Conservation (phyloP, 2,329 filamentous ascomycete species). For the Aspergillus transmontanensis region DNA sequence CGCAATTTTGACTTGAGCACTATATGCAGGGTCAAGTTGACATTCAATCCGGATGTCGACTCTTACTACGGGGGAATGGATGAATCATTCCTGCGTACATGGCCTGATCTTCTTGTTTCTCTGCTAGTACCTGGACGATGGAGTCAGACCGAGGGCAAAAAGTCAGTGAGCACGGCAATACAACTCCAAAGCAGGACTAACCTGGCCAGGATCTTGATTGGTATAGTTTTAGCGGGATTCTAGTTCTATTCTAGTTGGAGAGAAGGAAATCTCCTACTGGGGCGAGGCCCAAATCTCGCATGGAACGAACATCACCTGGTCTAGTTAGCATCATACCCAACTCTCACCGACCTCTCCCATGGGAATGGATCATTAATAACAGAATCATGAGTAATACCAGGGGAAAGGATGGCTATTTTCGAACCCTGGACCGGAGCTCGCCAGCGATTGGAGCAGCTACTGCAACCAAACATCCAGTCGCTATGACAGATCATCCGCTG, state of each 20-base stretch:
- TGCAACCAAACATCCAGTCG: not conserved
- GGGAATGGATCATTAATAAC: not conserved
- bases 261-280: not conserved
- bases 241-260: slow-evolving; percentile 2
- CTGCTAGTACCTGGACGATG: not conserved
- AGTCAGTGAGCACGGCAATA: not conserved
- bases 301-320: slow-evolving; percentile 23
- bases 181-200: not conserved
- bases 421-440: slow-evolving; percentile 7
- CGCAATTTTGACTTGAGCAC: not conserved
- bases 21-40: not conserved
- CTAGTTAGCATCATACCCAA: slow-evolving; percentile 5
- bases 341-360: not conserved
- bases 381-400: not conserved
- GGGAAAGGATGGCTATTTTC: not conserved
- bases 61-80: not conserved
- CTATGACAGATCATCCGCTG: slow-evolving; percentile 17
- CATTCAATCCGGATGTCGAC: not conserved
- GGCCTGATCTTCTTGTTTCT: not conserved
- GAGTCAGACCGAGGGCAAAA: not conserved
- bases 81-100: not conserved
- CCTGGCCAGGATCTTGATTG: not conserved
- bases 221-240: not conserved
- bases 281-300: slow-evolving; percentile 15
- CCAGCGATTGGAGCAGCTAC: not conserved